phyloP scores from a whole-genome alignment of 2,329 filamentous ascomycete genomes.

The Alternaria sp. region DNA sequence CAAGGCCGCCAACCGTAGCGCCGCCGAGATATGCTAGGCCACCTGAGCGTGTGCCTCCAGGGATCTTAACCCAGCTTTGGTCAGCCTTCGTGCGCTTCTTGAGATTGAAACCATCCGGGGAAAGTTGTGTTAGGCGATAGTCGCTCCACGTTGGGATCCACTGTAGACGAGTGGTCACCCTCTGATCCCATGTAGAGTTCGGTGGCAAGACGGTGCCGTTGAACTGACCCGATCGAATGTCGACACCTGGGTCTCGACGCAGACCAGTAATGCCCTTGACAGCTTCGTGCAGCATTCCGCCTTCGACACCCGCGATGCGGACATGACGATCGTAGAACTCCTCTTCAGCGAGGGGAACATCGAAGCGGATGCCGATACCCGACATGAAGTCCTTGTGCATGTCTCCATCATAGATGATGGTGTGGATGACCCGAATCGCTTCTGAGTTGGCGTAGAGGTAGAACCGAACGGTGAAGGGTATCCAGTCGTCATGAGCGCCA shows the following conservation, averaged over 20 bases:
- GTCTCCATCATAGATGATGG: conserved; percentile 62
- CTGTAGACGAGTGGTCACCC: conserved; percentile 55
- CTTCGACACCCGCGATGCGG: conserved; percentile 61
- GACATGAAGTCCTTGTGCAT: conserved; percentile 59
- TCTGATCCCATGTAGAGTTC: conserved; percentile 54
- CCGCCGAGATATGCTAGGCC: conserved; percentile 66
- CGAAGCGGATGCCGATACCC: conserved; percentile 62
- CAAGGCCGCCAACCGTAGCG: conserved; percentile 63
- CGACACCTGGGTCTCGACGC: conserved; percentile 60
- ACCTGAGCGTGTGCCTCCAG: conserved; percentile 61
- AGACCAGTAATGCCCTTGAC: conserved; percentile 67
- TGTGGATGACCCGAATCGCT: conserved; percentile 62
- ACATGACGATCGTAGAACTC: conserved; percentile 66
- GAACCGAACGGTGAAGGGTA: conserved; percentile 63
- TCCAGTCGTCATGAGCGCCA: conserved; percentile 54
- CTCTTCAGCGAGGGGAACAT: conserved; percentile 60
- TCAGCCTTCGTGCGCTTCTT: conserved; percentile 66
- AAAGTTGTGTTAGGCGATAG: conserved; percentile 63
- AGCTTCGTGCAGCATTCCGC: conserved; percentile 63
- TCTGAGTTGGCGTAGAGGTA: conserved; percentile 66
- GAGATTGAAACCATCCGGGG: conserved; percentile 65
- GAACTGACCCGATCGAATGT: conserved; percentile 59
- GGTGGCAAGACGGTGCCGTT: conserved; percentile 54
- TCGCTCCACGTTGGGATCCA: conserved; percentile 67
- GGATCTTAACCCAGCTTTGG: conserved; percentile 64